Evolutionary conservation across 2,329 filamentous ascomycete genomes (phyloP), one percentile per base, ranked within the genome.

Genomic region (Hypoxylon sp.): DNA sequence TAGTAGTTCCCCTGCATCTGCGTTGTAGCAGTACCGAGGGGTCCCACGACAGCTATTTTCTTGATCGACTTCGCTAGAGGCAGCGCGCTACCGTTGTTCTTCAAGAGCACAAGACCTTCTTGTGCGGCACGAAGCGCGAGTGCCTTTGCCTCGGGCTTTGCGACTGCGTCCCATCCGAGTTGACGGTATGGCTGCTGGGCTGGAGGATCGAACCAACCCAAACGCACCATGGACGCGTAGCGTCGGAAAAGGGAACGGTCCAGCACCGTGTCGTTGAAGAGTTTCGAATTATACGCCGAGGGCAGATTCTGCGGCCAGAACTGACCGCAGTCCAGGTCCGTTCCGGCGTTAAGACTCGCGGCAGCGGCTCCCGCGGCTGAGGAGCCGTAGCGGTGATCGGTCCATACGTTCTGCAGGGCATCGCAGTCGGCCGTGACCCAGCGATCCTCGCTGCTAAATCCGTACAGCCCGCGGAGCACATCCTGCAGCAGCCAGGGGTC

Each of bases 351-450:
- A 30, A 81, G 72, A 22, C 78, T 74, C 20, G 74, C 73, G 3
- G 78, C 81, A 0, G 79, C 78, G 1, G 79, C 81, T 11, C 77
- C 75, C 0, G 76, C 77, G 0, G 76, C 73, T 30, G 74, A 78
- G 8, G 73, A 69, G 37, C 79, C 78, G 61, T 79, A 83, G n/a
- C 79, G 72, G 49, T 83, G 81, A 46, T 79, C 76, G 5, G 74
- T 81, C 74, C 81, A 90, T 55, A 91, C 84, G 70, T 90, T 86
- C 50, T 85, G 82, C 0, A 91, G 81, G 0, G 90, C 85, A 64
- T 89, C 89, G 71, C 91, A 92, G 73, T 92, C 90, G 5, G 85
- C 87, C 0, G 88, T 89, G 31, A 92, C 85, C 76, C 85, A 91
- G 66, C 90, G 86, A 62, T 90, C 84, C 54, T 87, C 83, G 2